Base-by-base conservation (phyloP, 768 basidiomycete genomes). In the Russula sp. region DNA sequence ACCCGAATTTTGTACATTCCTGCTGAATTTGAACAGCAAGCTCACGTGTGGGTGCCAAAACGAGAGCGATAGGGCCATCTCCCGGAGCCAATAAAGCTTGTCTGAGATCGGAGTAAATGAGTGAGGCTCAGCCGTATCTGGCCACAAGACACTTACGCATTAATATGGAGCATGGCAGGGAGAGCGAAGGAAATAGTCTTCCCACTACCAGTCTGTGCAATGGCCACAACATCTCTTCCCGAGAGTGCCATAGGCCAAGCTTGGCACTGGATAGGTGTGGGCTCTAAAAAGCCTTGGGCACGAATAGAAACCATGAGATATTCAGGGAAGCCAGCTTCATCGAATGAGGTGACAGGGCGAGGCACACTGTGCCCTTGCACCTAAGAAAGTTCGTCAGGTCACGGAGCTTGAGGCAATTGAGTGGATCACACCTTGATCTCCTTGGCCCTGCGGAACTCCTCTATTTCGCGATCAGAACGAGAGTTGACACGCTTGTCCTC, bases 141-240 rank as follows among this genome's bases (percentile, higher is more conserved):
- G n/a, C 16, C 53, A 34, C 18, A 52, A 18, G 2, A 53, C 34
- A 79, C 90, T 66, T 70, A 93, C 90, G 97, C 97, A 82, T 98
- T 99, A 78, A 99, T 99, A 76, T 99, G 97, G 38, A 99, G 81
- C 96, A 98, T 99, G 53, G 97, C 96, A 43, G 97, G 97, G 48
- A 99, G 86, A 58, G 97, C 96, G 73, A 99, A 99, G 10, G 95
- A 85, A 59, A 99, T 98, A 7, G 97, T 99, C 79, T 99, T 99
- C 60, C 97, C 97, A 74, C 92, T 95, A 59, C 97, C 97, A 9
- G 97, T 99, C 75, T 98, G 95, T 41, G 97, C 95, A 68, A 99
- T 93, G 58, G 96, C 97, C 48, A 96, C 90, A 42, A 98, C 81
- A 75, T 99, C 96, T 63, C 93, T 82, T 58, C 96, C 96, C 52